These are phyloP conservation scores for Xanthoconium purpureum DNA, from an alignment of 768 basidiomycete genomes.

Conservation along the genomic window DNA sequence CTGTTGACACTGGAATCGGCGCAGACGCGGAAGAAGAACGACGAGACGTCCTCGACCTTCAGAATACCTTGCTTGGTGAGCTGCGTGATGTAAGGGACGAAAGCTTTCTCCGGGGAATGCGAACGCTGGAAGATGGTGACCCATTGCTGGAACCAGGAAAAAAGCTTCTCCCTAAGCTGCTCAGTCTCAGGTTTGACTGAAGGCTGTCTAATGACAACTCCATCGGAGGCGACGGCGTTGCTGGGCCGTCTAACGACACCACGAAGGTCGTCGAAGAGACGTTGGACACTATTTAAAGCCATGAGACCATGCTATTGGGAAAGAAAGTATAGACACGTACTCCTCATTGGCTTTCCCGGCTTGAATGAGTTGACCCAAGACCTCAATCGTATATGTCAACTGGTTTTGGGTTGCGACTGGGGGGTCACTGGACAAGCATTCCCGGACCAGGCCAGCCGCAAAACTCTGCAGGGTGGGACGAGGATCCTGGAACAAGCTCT, in stretches of 20 bases:
- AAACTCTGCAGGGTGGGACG: conserved; percentile 77
- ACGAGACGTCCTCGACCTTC: conserved; percentile 93
- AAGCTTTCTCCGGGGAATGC: conserved; percentile 87
- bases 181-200: conserved; percentile 69
- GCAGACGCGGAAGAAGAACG: conserved; percentile 98
- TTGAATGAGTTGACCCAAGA: conserved; percentile 70
- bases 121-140: conserved; percentile 91
- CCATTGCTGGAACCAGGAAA: conserved; percentile 92
- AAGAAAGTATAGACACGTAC: conserved; percentile 45
- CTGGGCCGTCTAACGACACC: conserved; percentile 53
- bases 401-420: conserved; percentile 78
- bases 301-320: background rate
- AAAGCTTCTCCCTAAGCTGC: conserved; percentile 70
- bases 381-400: conserved; percentile 77
- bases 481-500: conserved; percentile 75
- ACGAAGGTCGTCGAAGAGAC: conserved; percentile 79
- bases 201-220: conserved; percentile 39
- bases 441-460: conserved; percentile 77
- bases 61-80: conserved; percentile 95
- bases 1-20: conserved; percentile 90
- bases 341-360: conserved; percentile 80
- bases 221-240: conserved; percentile 38
- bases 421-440: conserved; percentile 78
- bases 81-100: conserved; percentile 95
- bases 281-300: conserved; percentile 48